These are phyloP conservation scores for Silene coronaria DNA, from an alignment of 179 eudicot species.

Conservation along the genomic window DNA sequence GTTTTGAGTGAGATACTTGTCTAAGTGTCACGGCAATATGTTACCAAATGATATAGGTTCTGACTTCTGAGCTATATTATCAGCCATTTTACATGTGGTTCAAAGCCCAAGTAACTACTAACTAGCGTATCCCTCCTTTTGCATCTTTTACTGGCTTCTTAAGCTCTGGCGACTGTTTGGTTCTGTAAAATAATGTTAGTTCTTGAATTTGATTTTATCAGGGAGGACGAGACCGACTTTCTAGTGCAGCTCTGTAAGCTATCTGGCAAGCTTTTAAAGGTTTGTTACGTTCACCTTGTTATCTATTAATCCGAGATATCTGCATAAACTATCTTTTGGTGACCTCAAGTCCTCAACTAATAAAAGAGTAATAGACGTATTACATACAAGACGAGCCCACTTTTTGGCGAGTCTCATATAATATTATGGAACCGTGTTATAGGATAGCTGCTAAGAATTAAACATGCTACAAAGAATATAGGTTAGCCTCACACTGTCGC, in stretches of 20 bases:
- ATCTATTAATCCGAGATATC: not conserved
- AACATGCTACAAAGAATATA: too few species aligned
- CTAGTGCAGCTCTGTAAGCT: conserved; percentile 72
- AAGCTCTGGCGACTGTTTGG: not conserved
- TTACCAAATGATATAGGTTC: too few species aligned
- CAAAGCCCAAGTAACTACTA: not conserved
- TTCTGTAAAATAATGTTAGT: not conserved
- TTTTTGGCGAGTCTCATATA: too few species aligned
- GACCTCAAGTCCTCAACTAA: not conserved
- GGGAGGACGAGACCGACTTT: conserved; percentile 87
- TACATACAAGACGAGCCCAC: too few species aligned
- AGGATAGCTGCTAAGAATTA: too few species aligned
- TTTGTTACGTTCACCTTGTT: conserved; percentile 20
- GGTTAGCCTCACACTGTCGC: too few species aligned
- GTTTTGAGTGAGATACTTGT: not conserved
- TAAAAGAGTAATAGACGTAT: not conserved
- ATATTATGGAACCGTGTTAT: too few species aligned
- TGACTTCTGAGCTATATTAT: not conserved
- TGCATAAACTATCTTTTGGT: not conserved
- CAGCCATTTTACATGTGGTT: not conserved
- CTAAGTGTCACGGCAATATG: too few species aligned
- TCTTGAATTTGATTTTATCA: conserved; percentile 21
- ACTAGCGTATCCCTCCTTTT: not conserved
- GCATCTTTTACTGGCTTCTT: not conserved
- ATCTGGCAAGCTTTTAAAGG: conserved; percentile 82